Base-by-base conservation (phyloP, 106 monocot species). In the Dioscorea alata region DNA sequence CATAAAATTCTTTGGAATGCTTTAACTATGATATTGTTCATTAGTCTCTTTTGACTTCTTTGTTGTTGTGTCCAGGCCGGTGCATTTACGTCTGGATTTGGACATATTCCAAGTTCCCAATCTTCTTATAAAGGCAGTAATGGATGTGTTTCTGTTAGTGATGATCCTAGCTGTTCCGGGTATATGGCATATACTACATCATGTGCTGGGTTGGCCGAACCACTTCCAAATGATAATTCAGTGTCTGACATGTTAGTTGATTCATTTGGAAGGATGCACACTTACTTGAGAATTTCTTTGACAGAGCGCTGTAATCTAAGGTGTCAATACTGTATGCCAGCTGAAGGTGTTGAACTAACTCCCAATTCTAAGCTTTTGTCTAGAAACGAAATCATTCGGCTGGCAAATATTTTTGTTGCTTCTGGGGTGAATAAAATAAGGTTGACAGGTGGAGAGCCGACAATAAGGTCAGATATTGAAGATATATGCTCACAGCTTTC, bases 271-370 rank as follows among this genome's bases (percentile, higher is more conserved):
- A 83, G 99, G 70, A 56, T 85, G 60, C 99, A 99, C 63, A 92
- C 81, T 65, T 99, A 99, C 71, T 63, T 99, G 68, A 83, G 99
- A 56, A 90, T 99, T 61, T 89, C 99, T 49, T 72, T 99, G 69
- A 93, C 99, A 17, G 99, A 99, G 69, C 89, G 93, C 14, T 99
- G 99, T 74, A 99, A 99, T 59, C 89, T 99, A 63, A 63, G 92
- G 59, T 99, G 99, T 72, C 92, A 99, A 18, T 99, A 99, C 62
- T 93, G 99, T 69, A 99, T 99, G 99, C 99, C 99, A 22, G 87
- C 85, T 20, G 99, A 99, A 79, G 99, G 99, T 34, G 93, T 99
- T 28, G 93, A 93, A 13, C 75, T 99, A 13, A 93, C 90, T 16
- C 87, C 90, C 14, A 90, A 12, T 52, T 52, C 79, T 57, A 64